Evolutionary conservation across 441 rosid species (phyloP), one percentile per base, ranked within the genome.

Genomic region (Mallotus japonicus): DNA sequence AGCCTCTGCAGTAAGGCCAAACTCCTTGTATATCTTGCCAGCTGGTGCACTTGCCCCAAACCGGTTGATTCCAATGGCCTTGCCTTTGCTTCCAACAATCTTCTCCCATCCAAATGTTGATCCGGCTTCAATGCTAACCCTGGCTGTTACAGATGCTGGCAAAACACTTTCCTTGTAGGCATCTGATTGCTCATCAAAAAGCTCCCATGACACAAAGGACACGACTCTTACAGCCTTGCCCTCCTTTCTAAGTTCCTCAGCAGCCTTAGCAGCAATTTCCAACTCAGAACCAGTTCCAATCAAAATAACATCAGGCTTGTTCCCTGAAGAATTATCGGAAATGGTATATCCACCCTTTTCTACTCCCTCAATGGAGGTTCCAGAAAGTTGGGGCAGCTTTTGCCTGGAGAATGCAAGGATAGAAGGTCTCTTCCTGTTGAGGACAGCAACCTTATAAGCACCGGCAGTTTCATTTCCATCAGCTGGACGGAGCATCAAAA

Each of bases 31-130:
- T 65, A 93, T 86, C 79, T 46, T 90, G 19, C 88, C 85, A 7
- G 95, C 92, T 0, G 97, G 97, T 66, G 97, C 98, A 79, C 98
- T 92, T 9, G 97, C 97, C 5, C 98, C 98, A 1, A 91, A 92
- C 40, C 77, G 77, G 78, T 92, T 92, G 1, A 92, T 85, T 37
- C 98, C 97, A 1, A 93, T 88, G 2, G 95, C 87, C 79, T 89
- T 91, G 60, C 95, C 98, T 82, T 85, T 82, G 76, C 69, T 22
- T 75, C 95, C 97, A 6, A 91, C 82, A 58, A 91, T 83, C 86
- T 88, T 93, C 63, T 69, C 78, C 98, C 98, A 93, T 69, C 98
- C 97, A 64, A 93, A 93, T 66, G 98, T 93, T 19, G 95, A 78
- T 62, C 88, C 98, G 17, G 98, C 97, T 73, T 93, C 97, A 53